These are phyloP conservation scores for Yamadazyma sp. DNA, from an alignment of 1,139 yeast species.

Conservation along the genomic window DNA sequence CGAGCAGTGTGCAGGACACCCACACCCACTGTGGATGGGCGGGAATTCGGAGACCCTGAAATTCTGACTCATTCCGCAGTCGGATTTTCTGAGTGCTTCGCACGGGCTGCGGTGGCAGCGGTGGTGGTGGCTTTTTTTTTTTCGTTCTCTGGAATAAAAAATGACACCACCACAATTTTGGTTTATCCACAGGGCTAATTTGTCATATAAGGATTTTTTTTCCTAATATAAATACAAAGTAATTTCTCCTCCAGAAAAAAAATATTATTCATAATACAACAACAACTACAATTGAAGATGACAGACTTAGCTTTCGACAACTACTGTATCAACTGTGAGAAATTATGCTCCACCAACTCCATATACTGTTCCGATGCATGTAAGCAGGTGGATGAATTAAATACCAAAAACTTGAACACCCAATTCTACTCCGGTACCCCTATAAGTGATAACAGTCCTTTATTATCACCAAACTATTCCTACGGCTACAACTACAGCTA, in stretches of 20 bases:
- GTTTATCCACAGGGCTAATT: not conserved
- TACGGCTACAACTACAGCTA: conserved; percentile 7
- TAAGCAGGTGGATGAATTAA: conserved; percentile 42
- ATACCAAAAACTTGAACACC: conserved; percentile 12
- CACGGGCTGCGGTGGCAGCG: not conserved
- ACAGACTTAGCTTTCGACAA: conserved; percentile 48
- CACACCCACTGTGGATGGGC: not conserved
- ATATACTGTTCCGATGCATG: conserved; percentile 66
- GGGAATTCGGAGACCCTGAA: not conserved
- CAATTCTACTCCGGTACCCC: conserved; percentile 3
- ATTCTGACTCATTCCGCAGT: conserved; percentile 1
- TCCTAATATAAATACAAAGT: conserved; percentile 2
- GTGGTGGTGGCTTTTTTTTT: conserved; percentile 1
- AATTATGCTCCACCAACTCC: conserved; percentile 50
- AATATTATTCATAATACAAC: conserved; percentile 1
- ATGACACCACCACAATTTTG: conserved; percentile 1
- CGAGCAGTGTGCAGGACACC: not conserved
- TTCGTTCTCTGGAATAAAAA: no score
- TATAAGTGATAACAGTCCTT: conserved; percentile 10
- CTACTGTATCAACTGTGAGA: conserved; percentile 66
- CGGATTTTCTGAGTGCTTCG: not conserved
- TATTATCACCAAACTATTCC: conserved; percentile 14
- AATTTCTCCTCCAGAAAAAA: not conserved
- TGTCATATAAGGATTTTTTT: not conserved
- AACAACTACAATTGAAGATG: conserved; percentile 7